Base-by-base conservation (phyloP, 257 asterid genomes). In the Mentha longifolia region DNA sequence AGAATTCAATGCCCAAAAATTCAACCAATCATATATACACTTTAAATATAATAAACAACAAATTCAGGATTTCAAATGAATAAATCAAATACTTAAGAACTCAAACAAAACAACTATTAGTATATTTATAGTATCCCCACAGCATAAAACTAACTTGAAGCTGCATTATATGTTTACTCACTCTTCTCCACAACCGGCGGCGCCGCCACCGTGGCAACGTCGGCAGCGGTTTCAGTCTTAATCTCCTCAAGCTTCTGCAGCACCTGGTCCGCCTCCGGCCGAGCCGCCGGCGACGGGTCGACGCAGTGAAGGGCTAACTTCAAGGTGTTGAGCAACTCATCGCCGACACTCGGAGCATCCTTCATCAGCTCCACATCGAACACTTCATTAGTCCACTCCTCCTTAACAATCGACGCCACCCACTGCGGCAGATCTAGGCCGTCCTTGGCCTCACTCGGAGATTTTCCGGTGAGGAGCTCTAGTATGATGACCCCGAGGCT, bases 401-500 rank as follows among this genome's bases (percentile, higher is more conserved):
- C 99, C 77, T 94, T 91, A 33, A 91, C 96, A 5, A 89, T 88
- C 0, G 97, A 91, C 0, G 99, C 91, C 43, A 89, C 97, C 97
- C 99, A 91, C 60, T 85, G 96, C 0, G 97, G 95, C 83, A 94
- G 71, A 37, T 91, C 93, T 0, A 86, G 89, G 8, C 97, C 99
- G 42, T 89, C 96, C 3, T 83, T 86, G 7, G 93, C 91, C 82
- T 89, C 97, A 22, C 96, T 82, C 3, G 97, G 97, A 3, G 99
- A 94, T 31, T 91, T 91, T 2, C 99, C 99, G 0, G 97, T 94
- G 11, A 94, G 59, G 16, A 94, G 97, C 82, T 94, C 99, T 71
- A 94, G 60, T 22, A 94, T 81, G 70, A 94, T 89, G 64, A 94
- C 94, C 0, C 99, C 99, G 0, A 94, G 84, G 86, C 99, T 91